Base-by-base conservation (phyloP, 2,329 filamentous ascomycete genomes). In the Pyricularia pennisetigena region DNA sequence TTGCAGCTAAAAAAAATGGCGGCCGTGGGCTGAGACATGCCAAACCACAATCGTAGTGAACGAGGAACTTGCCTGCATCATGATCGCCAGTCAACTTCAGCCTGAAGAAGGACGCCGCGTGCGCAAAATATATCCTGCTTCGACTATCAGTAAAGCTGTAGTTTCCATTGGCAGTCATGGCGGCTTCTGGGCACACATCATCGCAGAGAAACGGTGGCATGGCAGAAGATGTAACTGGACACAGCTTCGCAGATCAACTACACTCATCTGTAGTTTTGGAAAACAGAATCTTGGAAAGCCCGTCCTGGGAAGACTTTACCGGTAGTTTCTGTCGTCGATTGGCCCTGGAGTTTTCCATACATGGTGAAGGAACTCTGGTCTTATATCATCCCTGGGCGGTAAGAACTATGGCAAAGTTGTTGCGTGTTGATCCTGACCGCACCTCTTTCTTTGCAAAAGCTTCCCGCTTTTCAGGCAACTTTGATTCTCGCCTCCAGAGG, bases 381-480 rank as follows among this genome's bases (percentile, higher is more conserved):
- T 26, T 16, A 20, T 24, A 28, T 65, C 59, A 32, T 59, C 64
- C 68, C n/a, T 67, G 64, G 68, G 70, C 73, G 65, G 79, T 81
- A 70, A 97, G 77, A 20, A 92, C 85, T 72, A 98, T 88, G 16
- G 91, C 88, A 77, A 98, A 99, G 75, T 99, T 98, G 79, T 99
- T 99, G 76, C 93, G 87, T 28, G 83, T 85, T 67, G 82, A 81
- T 12, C 94, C 94, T 26, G 92, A 85, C 70, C 91, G 89, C 59
- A 97, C 77, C 76, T 95, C 90, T 70, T 86, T 85, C 79, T 98
- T 98, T 69, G 83, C 71, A 73, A 65, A 70, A 68, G 30, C 69
- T 68, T 35, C 62, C 70, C 23, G 74, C 71, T 28, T 70, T 49
- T 6, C 66, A 68, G 74, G 71, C 26, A 69, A 41, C 7, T 67